Base-by-base conservation (phyloP, 257 asterid genomes). In the Galeopsis tetrahit region DNA sequence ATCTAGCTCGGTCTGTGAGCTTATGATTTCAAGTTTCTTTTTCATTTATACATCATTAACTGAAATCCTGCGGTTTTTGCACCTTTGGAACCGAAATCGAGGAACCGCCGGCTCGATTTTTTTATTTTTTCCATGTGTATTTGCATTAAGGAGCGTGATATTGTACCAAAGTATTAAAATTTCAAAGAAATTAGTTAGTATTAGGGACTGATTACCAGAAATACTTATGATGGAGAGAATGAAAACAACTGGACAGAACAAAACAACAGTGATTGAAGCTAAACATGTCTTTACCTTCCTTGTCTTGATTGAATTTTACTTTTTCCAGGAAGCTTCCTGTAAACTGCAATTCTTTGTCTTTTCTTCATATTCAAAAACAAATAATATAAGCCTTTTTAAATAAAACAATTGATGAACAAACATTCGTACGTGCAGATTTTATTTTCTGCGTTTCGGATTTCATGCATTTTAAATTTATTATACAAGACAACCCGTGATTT, bases 321-420 rank as follows among this genome's bases (percentile, higher is more conserved):
- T 36, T 64, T 72, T 72, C 70, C 32, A 21, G 70, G 77, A 72
- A 72, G 64, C 63, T 72, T 72, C 77, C 64, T 72, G 13, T 35
- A 39, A 15, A 46, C 1, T 43, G 17, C 3, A 7, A 59, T 60
- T 14, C 38, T 10, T 59, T 10, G n/a, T 31, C 64, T 34, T 44
- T 44, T 44, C 31, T 44, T 64, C 6, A 13, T 10, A 44, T 44
- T 4, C 10, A 44, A 10, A 44, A 44, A 8, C 0, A 9, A 42
- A 42, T 1, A 42, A 42, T 0, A 21, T 0, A 21, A 21, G 28
- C 3, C 13, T 10, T 3, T 46, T 46, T 11, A 3, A 3, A 10
- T 10, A 13, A 11, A 4, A 11, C 17, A 48, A 48, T 48, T 11
- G 55, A 21, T 48, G 55, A 48, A 48, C 55, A 48, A 48, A 48